Conservation (phyloP, 116 monocot species). For the Phalaenopsis hybrid region DNA sequence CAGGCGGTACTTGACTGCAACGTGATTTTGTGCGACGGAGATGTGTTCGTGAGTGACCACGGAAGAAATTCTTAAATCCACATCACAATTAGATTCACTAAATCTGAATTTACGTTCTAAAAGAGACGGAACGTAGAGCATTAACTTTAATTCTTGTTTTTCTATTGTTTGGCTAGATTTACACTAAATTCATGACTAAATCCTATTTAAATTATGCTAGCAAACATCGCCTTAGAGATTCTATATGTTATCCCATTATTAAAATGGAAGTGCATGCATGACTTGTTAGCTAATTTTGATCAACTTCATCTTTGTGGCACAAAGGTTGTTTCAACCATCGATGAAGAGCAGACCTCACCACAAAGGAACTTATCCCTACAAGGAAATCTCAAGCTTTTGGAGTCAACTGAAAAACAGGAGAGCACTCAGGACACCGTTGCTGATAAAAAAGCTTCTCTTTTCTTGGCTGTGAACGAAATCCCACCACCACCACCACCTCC, state of each 20-base stretch:
- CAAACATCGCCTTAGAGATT: no score
- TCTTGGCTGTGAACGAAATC: constrained; percentile 21
- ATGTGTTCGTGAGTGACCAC: no score
- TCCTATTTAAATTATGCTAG: no score
- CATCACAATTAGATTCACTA: no score
- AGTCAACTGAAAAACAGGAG: constrained; percentile 26
- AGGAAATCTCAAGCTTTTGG: constrained; percentile 23
- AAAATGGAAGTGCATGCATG: background rate
- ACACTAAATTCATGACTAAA: no score
- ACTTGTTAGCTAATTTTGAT: background rate
- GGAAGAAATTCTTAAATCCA: no score
- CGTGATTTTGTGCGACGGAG: no score
- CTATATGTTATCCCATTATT: background rate
- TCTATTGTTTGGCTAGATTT: no score
- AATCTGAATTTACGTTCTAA: no score
- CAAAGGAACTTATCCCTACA: constrained; percentile 18
- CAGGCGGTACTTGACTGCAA: no score
- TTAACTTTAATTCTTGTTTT: no score
- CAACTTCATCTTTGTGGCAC: background rate
- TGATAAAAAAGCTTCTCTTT: constrained; percentile 26
- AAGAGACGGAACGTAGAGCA: no score
- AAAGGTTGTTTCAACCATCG: constrained; percentile 4
- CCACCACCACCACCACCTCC: constrained; percentile 24
- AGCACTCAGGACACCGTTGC: constrained; percentile 14
- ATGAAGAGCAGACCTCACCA: constrained; percentile 19